Evolutionary conservation across 306 rosid species (phyloP).

Genomic region (Fragaria ananassa): DNA sequence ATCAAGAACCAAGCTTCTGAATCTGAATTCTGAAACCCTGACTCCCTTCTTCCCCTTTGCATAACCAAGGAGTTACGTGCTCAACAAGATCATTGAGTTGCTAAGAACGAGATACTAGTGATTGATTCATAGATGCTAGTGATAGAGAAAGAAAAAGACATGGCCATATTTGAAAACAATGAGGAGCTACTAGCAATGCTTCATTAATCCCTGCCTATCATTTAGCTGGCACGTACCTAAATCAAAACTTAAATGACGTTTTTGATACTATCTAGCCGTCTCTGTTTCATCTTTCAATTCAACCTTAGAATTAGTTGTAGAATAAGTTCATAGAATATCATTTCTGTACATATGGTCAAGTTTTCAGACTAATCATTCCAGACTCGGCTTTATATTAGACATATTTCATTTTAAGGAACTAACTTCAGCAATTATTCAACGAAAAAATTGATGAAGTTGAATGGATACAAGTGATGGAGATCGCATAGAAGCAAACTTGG

Average conservation of each 20-base stretch:
- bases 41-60: slow-evolving; percentile 45
- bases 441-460: slow-evolving; percentile 14
- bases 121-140: too few relatives aligned
- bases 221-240: neutral
- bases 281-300: neutral
- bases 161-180: slow-evolving; percentile 17
- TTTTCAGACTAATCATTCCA: neutral
- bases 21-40: slow-evolving; percentile 44
- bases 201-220: neutral
- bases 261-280: neutral
- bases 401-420: neutral
- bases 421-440: neutral
- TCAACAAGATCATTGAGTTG: too few relatives aligned
- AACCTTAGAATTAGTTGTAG: neutral
- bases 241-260: neutral
- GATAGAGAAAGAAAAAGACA: neutral
- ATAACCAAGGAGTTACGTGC: too few relatives aligned
- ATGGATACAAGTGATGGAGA: slow-evolving; percentile 19
- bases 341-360: neutral
- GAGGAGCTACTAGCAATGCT: slow-evolving; percentile 19
- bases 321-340: neutral
- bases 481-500: slow-evolving; percentile 23
- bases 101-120: neutral
- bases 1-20: slow-evolving; percentile 24
- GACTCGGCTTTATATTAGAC: neutral